phyloP scores from a whole-genome alignment of 163 green algal genomes.

The Coccomyxa subellipsoidea region DNA sequence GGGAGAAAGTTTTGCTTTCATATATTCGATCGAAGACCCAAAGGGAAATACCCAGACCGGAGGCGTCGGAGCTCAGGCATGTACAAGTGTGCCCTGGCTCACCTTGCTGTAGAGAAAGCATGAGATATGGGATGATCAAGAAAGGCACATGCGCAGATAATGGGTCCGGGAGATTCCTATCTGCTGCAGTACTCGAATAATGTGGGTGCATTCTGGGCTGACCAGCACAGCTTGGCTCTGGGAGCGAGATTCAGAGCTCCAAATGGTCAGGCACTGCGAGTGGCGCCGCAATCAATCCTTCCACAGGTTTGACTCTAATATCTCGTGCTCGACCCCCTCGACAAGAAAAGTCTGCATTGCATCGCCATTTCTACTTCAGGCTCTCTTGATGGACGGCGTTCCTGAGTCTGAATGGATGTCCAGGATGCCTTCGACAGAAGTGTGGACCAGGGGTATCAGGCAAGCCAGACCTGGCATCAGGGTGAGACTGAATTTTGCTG shows the following conservation, averaged over 20 bases:
- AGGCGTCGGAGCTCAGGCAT: slow-evolving; percentile 55
- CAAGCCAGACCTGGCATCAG: slow-evolving; percentile 67
- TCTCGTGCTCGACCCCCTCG: neutral
- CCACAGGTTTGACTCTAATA: neutral
- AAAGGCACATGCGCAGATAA: slow-evolving; percentile 57
- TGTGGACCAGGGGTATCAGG: slow-evolving; percentile 83
- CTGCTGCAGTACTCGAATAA: slow-evolving; percentile 80
- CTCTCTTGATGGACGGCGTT: neutral
- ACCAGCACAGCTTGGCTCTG: slow-evolving; percentile 57
- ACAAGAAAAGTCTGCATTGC: neutral
- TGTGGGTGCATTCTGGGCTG: slow-evolving; percentile 77
- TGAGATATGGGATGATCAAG: neutral
- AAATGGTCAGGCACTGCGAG: neutral
- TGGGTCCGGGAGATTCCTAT: slow-evolving; percentile 91
- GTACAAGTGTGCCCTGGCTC: neutral
- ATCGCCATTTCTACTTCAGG: neutral
- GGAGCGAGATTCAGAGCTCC: slow-evolving; percentile 59
- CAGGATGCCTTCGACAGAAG: slow-evolving; percentile 60
- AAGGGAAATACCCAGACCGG: slow-evolving; percentile 20
- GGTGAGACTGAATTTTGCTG: slow-evolving; percentile 43
- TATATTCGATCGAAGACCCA: slow-evolving; percentile 92
- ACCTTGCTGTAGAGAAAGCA: neutral
- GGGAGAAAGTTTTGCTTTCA: slow-evolving; percentile 85
- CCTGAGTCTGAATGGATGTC: neutral
- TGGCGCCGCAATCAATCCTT: neutral